phyloP scores from a whole-genome alignment of 2,329 filamentous ascomycete genomes.

The Chrysosporium keratinophilum region DNA sequence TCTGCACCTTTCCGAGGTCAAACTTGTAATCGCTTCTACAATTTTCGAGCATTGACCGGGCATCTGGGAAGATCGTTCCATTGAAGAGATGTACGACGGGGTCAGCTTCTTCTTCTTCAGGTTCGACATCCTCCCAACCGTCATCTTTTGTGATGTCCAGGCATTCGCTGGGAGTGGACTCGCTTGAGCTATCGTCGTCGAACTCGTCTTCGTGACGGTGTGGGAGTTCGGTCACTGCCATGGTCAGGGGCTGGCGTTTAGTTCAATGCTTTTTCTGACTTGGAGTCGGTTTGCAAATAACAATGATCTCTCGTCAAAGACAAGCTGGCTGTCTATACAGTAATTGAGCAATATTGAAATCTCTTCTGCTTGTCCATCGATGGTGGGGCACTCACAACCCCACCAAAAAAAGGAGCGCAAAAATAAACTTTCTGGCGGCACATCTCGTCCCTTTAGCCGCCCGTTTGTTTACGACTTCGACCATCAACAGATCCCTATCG shows the following conservation, averaged over 20 bases:
- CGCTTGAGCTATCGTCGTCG: conserved; percentile 15
- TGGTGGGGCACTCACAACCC: conserved; percentile 6
- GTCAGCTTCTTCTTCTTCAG: conserved; percentile 55
- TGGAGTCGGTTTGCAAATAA: no score
- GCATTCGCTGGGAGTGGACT: conserved; percentile 22
- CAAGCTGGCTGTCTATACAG: background rate
- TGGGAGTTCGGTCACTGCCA: background rate
- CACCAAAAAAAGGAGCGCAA: background rate
- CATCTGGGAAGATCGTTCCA: conserved; percentile 54
- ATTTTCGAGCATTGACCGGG: conserved; percentile 55
- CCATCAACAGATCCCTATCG: background rate
- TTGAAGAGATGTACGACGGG: conserved; percentile 59
- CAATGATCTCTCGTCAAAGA: background rate
- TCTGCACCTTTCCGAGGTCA: conserved; percentile 53
- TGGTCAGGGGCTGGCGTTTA: background rate
- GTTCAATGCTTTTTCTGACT: no score
- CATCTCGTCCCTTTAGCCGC: background rate
- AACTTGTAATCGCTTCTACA: conserved; percentile 57
- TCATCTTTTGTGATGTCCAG: conserved; percentile 42
- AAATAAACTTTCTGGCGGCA: background rate
- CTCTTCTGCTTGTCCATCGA: background rate
- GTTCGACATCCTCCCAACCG: conserved; percentile 51
- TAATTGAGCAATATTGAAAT: background rate
- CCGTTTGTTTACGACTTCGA: background rate
- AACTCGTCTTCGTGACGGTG: background rate